Conservation (phyloP, 2,329 filamentous ascomycete species). For the Neonectria punicea region DNA sequence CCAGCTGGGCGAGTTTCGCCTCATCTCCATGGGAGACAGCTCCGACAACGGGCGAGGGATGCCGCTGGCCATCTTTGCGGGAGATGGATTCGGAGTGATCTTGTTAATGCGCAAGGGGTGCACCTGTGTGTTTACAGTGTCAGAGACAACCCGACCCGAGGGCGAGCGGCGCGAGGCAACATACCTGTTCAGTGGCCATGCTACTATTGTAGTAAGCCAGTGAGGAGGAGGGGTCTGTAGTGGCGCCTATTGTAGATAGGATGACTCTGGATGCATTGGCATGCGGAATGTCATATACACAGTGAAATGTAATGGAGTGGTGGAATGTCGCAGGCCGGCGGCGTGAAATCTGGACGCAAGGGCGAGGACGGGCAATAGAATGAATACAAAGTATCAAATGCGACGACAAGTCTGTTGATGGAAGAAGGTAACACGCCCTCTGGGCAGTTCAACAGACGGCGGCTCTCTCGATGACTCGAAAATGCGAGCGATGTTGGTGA, state of each 20-base stretch:
- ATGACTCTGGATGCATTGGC: slow-evolving; percentile 49
- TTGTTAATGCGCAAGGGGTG: slow-evolving; percentile 85
- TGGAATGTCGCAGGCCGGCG: slow-evolving; percentile 46
- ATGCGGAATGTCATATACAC: slow-evolving; percentile 41
- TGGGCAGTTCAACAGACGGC: slow-evolving; percentile 32
- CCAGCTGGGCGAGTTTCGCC: slow-evolving; percentile 93
- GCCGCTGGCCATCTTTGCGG: slow-evolving; percentile 70
- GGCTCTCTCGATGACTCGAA: slow-evolving; percentile 40
- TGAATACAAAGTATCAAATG: slow-evolving; percentile 41
- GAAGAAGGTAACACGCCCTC: slow-evolving; percentile 41
- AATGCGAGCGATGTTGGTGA: slow-evolving; percentile 39
- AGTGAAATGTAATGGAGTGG: slow-evolving; percentile 28
- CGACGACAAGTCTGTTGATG: slow-evolving; percentile 33
- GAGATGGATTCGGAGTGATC: slow-evolving; percentile 67
- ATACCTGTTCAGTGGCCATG: slow-evolving; percentile 54
- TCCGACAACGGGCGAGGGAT: slow-evolving; percentile 84
- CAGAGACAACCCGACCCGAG: slow-evolving; percentile 36
- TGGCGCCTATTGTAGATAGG: slow-evolving; percentile 34
- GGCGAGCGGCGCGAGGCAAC: slow-evolving; percentile 34
- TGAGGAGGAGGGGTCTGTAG: slow-evolving; percentile 35
- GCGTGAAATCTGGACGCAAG: slow-evolving; percentile 27
- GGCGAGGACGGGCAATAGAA: slow-evolving; percentile 23
- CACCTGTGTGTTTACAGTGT: slow-evolving; percentile 60
- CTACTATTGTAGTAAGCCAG: slow-evolving; percentile 31
- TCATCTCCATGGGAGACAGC: slow-evolving; percentile 84